Percentiles rank a stretch among this genome's conserved stretches.
Evolutionary conservation across 129 eudicot genomes (phyloP).

Genomic region (Deinandra increscens): DNA sequence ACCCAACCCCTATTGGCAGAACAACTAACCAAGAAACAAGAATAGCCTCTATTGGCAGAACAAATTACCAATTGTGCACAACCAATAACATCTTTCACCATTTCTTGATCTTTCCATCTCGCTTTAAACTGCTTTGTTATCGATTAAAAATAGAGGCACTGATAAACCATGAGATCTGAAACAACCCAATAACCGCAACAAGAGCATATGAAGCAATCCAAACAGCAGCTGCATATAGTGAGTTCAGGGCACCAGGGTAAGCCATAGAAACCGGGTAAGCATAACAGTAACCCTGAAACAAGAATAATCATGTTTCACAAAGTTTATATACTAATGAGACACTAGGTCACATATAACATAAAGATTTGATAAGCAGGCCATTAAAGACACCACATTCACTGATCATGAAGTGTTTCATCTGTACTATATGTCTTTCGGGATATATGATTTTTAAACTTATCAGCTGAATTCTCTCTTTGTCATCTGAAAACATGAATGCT

Average conservation of each 20-base stretch:
- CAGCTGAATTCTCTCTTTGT: neutral
- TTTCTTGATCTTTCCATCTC: conserved; percentile 15
- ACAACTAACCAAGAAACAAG: neutral
- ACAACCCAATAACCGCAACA: conserved; percentile 64
- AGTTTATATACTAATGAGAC: neutral
- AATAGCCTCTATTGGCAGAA: conserved; percentile 44
- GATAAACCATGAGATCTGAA: conserved; percentile 43
- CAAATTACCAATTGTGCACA: conserved; percentile 15
- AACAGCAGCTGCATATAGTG: conserved; percentile 56
- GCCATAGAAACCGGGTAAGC: conserved; percentile 53
- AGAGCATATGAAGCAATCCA: conserved; percentile 75
- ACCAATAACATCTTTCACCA: conserved; percentile 41
- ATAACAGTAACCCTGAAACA: conserved; percentile 48
- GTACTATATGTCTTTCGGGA: too few species aligned
- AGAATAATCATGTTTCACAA: neutral
- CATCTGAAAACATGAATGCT: neutral
- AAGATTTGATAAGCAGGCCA: neutral
- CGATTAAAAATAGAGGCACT: conserved; percentile 42
- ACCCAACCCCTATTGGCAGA: neutral
- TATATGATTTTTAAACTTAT: too few species aligned
- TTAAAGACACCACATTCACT: neutral
- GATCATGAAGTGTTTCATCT: neutral
- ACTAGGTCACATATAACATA: neutral
- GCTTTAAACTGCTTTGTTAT: conserved; percentile 8
- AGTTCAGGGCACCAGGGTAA: conserved; percentile 44